Base-by-base conservation (phyloP, 257 asterid genomes). In the Przewalskia tangutica region DNA sequence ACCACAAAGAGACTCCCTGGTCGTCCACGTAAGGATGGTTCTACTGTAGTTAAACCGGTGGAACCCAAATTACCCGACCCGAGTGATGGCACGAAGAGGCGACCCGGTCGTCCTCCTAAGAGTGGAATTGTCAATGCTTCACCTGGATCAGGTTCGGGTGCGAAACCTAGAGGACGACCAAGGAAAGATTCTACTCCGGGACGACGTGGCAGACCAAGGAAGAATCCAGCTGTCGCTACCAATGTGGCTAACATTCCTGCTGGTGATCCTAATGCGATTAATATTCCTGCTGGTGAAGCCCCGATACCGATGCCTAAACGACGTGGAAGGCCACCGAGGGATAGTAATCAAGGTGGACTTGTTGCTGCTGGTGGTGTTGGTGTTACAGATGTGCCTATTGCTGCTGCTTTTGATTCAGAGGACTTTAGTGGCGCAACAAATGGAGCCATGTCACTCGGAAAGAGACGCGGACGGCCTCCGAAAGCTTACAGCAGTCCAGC, bases 401-500 rank as follows among this genome's bases (percentile, higher is more conserved):
- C 79, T 13, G 79, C 79, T 23, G 79, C 60, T 50, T 73, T 73
- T 73, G 79, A 73, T 48, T 48, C 79, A 0, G 44, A 73, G 12
- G 58, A 9, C 12, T 48, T 73, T 4, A 59, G 23, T 73, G 79
- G 62, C 10, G 60, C 3, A 20, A 73, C 79, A 48, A 73, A 80
- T 66, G 90, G 83, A 46, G 60, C 65, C 81, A 67, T 38, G 8
- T 87, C 79, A 65, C 71, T 84, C 0, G 87, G 86, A 55, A 91
- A 89, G 89, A 88, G 91, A 6, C 80, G 93, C 23, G 95, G 98
- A n/a, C 85, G 98, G 83, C 97, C 94, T 9, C 91, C 92, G 0
- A 90, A 63, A 84, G 1, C 77, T 27, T 58, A 20, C 56, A 11
- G 70, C 40, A 82, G 86, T 4, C 87, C 82, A 32, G 87, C 77